Evolutionary conservation across 495 filamentous ascomycete species (phyloP).

Genomic region (Xylaria venustula): DNA sequence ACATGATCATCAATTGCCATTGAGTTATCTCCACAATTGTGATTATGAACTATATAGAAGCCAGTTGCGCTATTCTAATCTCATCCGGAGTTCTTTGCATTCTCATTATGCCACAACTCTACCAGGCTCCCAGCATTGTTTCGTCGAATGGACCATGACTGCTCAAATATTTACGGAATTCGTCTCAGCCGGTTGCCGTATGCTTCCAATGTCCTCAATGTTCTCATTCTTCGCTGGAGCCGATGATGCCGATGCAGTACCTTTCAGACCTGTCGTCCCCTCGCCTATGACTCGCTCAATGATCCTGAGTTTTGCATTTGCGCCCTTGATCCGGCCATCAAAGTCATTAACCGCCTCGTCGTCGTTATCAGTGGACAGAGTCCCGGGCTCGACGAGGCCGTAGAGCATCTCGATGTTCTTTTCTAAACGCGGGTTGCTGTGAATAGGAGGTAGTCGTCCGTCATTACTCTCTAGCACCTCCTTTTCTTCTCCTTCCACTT

Average conservation of each 20-base stretch:
- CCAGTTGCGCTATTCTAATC: too few relatives aligned
- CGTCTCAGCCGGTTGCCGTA: conserved; percentile 4
- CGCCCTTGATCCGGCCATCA: conserved; percentile 78
- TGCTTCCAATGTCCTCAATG: conserved; percentile 28
- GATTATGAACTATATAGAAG: neutral
- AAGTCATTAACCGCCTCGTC: conserved; percentile 84
- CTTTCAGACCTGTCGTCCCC: conserved; percentile 10
- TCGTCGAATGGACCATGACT: neutral
- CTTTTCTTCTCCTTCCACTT: conserved; percentile 9
- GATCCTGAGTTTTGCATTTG: conserved; percentile 75
- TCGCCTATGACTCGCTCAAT: conserved; percentile 73
- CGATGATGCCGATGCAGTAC: neutral
- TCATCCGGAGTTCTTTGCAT: too few relatives aligned
- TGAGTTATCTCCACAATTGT: neutral
- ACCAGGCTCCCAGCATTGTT: neutral
- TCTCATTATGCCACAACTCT: neutral
- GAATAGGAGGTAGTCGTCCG: conserved; percentile 39
- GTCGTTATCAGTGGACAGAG: conserved; percentile 70
- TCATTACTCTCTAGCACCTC: conserved; percentile 4
- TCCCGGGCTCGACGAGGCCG: conserved; percentile 77
- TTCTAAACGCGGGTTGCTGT: conserved; percentile 60
- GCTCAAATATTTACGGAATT: neutral
- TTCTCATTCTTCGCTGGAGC: conserved; percentile 27
- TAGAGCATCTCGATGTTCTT: conserved; percentile 72
- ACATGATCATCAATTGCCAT: neutral